Evolutionary conservation across 768 basidiomycete species (phyloP), one percentile per base, ranked within the genome.

Genomic region (Udeniomyces megalosporus): DNA sequence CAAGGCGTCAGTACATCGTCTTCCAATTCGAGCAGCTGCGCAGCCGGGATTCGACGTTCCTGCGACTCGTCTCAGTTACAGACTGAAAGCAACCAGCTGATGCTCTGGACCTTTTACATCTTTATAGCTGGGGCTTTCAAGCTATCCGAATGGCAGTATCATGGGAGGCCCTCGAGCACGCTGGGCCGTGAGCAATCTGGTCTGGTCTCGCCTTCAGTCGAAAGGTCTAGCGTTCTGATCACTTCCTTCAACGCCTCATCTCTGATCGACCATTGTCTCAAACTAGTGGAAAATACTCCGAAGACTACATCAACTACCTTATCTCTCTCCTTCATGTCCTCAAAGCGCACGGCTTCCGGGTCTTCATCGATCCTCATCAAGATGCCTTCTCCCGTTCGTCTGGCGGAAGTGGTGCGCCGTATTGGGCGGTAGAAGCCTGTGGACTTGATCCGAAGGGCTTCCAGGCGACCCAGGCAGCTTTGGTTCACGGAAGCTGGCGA

Each of bases 131-230:
- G 93, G 93, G 93, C 0, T 97, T 90, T 75, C 95, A 89, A 68
- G 77, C 84, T 70, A 74, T 96, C 17, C 76, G 84, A 38, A 87
- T 75, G 73, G 79, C 87, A 6, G 79, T 96, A n/a, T 83, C 87
- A 0, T 99, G 93, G 93, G 93, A 99, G 71, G 80, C 88, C 0
- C 73, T 99, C 22, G 93, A 97, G 73, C 92, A 89, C 72, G 83
- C 79, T 61, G 92, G 90, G 71, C 93, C 93, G 90, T 95, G 72
- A 81, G 91, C 84, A 26, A 24, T 31, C 28, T 14, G 12, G 8
- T 10, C 6, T n/a, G 12, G 7, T 20, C 34, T 1, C 31, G 15
- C 26, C 29, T 3, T 46, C 10, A 10, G 24, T 20, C 20, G 17
- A 59, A 2, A 12, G 5, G 5, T n/a, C 22, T 6, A 10, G 22